Base-by-base conservation (phyloP, 176 grass and related monocot genomes). In the Ampelocalamus luodianensis region DNA sequence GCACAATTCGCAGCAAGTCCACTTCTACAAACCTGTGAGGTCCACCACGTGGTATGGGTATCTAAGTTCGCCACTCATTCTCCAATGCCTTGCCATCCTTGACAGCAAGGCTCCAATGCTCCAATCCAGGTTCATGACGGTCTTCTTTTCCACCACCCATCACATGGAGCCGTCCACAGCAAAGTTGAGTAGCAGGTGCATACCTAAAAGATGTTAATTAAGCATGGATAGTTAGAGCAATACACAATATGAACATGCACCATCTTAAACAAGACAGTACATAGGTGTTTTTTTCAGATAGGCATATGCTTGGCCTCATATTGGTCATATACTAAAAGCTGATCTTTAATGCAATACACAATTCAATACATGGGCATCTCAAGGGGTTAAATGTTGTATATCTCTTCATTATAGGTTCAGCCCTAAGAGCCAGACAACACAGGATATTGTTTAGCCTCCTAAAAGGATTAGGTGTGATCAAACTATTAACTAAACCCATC, bases 121-220 rank as follows among this genome's bases (percentile, higher is more conserved):
- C 92, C 80, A 95, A 79, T 70, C 91, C 91, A 59, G 92, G 92
- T 66, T 93, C 92, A 88, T 97, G 86, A 5, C 87, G 95, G 46
- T 95, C 91, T 81, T 95, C 92, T 90, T 95, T 97, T 49, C 92
- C 87, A 59, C 92, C 95, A 70, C 95, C 92, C 91, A 97, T 97
- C 54, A 97, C 95, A 91, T 97, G 92, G 46, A 98, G 84, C 43
- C 91, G 74, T 26, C 87, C 95, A 71, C 77, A 85, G 93, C 93
- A 95, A 83, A 98, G 82, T 84, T 98, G 92, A 76, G 92, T 98
- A 71, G 95, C 92, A 20, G 95, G 92, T 74, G 95, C 95, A 87
- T 95, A 95, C 87, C 93, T 98, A 50, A 86, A 81, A 56, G 40
- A 12, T 42, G 49, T 68, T 34, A 56, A 49, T 6, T 55, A 55